Evolutionary conservation across 2,329 filamentous ascomycete species (phyloP), one percentile per base, ranked within the genome.

Genomic region (Colletotrichum sp.): DNA sequence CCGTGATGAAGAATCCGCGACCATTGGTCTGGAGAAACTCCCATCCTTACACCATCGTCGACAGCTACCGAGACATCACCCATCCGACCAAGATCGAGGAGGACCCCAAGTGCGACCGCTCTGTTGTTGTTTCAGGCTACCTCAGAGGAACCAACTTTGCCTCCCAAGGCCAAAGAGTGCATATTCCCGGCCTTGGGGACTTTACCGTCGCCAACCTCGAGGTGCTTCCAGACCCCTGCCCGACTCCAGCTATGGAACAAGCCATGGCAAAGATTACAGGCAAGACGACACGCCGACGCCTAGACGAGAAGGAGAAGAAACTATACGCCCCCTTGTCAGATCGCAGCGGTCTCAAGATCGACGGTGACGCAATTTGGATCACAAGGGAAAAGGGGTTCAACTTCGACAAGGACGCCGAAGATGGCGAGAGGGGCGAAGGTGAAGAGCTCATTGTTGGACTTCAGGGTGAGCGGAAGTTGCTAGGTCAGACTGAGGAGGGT

Each of bases 301-400:
- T 99, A 16, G 97, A 98, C 36, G 97, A 99, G 83, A 99, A 99
- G 86, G 96, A 99, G 83, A 98, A 98, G 87, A 92, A 98, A 80
- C 88, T 99, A 7, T 98, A 98, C 85, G 98, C 97, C 4, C 98
- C 97, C 39, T 99, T 99, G 96, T 98, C 96, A 30, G 97, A 99
- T 85, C 96, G 98, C 39, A 98, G 96, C 79, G 97, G 97, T 81
- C 92, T 99, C 15, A 93, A 99, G 82, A 96, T 99, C 68, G 97
- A 99, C 79, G 98, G 98, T 77, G 97, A 99, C 85, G 96, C 96
- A 9, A 96, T 99, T 49, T 99, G 98, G 87, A 98, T 93, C 76
- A 93, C 92, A 12, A 87, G 91, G 72, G 91, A 93, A 68, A 93
- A 93, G 80, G 92, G 92, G 0, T 94, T 94, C 80, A 98, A 92